These are phyloP conservation scores for Microcera coccophila DNA, from an alignment of 2,329 filamentous ascomycete genomes.

Conservation along the genomic window DNA sequence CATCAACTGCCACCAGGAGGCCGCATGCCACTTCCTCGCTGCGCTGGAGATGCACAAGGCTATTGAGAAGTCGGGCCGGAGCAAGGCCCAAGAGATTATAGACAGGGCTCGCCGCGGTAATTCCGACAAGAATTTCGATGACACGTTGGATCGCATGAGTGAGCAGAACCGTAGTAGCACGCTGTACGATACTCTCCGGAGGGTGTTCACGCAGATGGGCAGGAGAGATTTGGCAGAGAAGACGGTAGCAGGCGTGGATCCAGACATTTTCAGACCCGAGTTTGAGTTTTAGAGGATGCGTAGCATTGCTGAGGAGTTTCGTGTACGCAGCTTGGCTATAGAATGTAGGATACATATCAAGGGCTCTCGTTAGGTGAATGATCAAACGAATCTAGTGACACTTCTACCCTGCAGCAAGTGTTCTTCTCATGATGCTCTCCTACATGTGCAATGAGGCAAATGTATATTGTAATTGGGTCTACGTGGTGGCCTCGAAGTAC, in stretches of 20 bases:
- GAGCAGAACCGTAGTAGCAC: slow-evolving; percentile 96
- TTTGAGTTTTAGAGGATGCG: slow-evolving; percentile 74
- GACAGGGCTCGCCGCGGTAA: slow-evolving; percentile 46
- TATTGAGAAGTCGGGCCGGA: slow-evolving; percentile 78
- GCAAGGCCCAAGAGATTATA: slow-evolving; percentile 79
- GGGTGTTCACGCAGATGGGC: slow-evolving; percentile 97
- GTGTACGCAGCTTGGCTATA: background rate
- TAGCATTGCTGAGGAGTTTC: background rate
- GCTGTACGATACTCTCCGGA: slow-evolving; percentile 85
- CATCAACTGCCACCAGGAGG: slow-evolving; percentile 90
- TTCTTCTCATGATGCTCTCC: too few species aligned
- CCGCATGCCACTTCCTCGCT: slow-evolving; percentile 85
- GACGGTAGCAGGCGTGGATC: slow-evolving; percentile 86
- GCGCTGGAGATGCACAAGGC: slow-evolving; percentile 94
- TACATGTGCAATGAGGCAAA: background rate
- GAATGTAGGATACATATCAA: background rate
- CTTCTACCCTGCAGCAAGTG: too few species aligned
- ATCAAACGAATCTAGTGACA: background rate
- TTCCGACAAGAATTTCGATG: slow-evolving; percentile 48
- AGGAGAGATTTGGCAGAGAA: slow-evolving; percentile 80
- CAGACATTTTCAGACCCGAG: slow-evolving; percentile 81
- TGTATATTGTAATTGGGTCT: background rate
- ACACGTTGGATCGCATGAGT: slow-evolving; percentile 79
- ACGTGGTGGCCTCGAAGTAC: too few species aligned
- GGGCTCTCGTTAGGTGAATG: background rate